Conservation (phyloP, 257 asterid species). For the Cinchona pubescens region DNA sequence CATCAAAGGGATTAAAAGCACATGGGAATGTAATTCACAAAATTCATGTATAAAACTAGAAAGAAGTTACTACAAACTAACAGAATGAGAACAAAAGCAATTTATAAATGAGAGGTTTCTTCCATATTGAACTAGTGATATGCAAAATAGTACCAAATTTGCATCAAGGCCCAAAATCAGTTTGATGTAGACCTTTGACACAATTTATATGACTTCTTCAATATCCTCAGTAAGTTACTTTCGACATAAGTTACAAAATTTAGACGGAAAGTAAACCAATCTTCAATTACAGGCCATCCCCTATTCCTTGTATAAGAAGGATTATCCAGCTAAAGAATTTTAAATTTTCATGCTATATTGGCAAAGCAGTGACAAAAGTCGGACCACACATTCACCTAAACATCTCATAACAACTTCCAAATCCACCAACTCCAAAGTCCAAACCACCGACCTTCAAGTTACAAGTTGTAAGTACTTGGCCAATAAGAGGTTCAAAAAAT, state of each 20-base stretch:
- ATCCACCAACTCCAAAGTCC: background rate
- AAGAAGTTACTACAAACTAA: background rate
- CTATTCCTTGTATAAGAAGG: background rate
- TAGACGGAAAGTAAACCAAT: background rate
- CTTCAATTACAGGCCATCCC: background rate
- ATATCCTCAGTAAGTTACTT: background rate
- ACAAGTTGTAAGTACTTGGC: background rate
- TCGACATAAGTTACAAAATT: background rate
- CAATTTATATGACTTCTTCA: background rate
- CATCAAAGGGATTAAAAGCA: background rate
- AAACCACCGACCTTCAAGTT: background rate
- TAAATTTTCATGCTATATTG: background rate
- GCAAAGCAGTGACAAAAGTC: background rate
- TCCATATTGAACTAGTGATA: background rate
- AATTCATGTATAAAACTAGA: background rate
- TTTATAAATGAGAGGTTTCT: background rate
- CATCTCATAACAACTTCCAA: background rate
- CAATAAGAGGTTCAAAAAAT: background rate
- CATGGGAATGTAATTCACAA: background rate
- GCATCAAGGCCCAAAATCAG: background rate
- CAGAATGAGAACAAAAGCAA: background rate
- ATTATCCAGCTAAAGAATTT: background rate
- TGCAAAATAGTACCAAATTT: background rate
- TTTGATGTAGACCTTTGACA: background rate
- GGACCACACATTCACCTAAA: background rate